phyloP scores from a whole-genome alignment of 2,329 filamentous ascomycete species.

The Clonostachys byssicola region DNA sequence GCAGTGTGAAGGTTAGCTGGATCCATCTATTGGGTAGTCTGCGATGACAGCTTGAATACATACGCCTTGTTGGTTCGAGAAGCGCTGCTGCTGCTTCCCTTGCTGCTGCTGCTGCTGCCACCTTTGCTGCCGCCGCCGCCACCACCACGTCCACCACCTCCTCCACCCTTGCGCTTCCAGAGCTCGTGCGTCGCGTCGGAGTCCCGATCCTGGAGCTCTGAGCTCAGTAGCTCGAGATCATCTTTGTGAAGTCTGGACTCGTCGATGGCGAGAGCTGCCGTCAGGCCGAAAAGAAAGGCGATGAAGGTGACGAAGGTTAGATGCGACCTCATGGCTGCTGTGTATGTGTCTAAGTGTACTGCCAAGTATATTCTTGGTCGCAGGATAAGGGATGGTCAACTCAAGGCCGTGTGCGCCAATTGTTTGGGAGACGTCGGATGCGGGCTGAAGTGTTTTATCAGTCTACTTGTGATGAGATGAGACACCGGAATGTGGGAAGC shows the following conservation, averaged over 20 bases:
- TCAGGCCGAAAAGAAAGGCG: constrained; percentile 16
- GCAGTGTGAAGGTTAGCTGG: neutral
- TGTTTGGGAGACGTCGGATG: no score
- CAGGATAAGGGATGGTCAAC: no score
- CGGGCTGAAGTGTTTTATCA: no score
- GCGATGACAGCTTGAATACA: constrained; percentile 1
- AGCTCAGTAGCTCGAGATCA: constrained; percentile 13
- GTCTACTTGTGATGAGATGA: no score
- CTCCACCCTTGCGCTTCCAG: constrained; percentile 59
- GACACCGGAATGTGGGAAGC: no score
- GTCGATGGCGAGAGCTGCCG: constrained; percentile 14
- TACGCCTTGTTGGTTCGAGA: neutral
- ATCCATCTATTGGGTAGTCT: constrained; percentile 2
- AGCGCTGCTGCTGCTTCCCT: constrained; percentile 8
- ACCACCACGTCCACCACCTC: constrained; percentile 45
- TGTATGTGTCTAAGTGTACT: no score
- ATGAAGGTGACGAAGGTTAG: constrained; percentile 12
- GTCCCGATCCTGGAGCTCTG: constrained; percentile 4
- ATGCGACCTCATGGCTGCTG: constrained; percentile 20
- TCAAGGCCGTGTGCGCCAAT: no score
- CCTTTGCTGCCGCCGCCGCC: constrained; percentile 19
- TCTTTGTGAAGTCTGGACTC: constrained; percentile 4
- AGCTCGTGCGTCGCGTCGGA: constrained; percentile 28
- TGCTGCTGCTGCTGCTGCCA: constrained; percentile 7
- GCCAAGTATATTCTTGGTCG: no score